Conservation (phyloP, 441 rosid genomes). For the Gossypium schwendimanii region DNA sequence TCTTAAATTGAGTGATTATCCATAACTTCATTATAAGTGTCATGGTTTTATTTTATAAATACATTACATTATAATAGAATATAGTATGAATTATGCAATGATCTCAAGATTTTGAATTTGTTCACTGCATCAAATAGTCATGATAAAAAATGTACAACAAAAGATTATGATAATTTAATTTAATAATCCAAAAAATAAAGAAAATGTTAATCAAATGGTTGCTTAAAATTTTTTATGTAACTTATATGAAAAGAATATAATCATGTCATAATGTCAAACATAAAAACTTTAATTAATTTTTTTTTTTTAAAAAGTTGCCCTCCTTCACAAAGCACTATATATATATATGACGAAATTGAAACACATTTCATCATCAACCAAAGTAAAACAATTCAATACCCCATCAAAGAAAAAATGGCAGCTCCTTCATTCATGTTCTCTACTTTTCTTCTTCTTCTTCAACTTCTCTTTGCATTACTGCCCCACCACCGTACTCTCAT, state of each 20-base stretch:
- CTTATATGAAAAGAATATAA: neutral
- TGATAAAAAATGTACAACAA: too few relatives aligned
- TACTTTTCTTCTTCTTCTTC: neutral
- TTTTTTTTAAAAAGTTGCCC: neutral
- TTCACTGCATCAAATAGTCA: too few relatives aligned
- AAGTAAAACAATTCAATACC: too few relatives aligned
- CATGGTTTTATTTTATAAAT: too few relatives aligned
- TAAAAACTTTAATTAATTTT: neutral
- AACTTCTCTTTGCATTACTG: slow-evolving; percentile 20
- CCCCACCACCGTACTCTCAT: slow-evolving; percentile 13
- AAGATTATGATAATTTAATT: too few relatives aligned
- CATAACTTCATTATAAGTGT: too few relatives aligned
- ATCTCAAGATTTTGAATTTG: too few relatives aligned
- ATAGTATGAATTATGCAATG: neutral
- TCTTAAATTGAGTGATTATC: too few relatives aligned
- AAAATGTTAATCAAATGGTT: neutral
- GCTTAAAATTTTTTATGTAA: too few relatives aligned
- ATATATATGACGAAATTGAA: neutral
- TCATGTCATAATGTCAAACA: neutral
- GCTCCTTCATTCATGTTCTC: neutral
- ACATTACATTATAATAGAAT: too few relatives aligned
- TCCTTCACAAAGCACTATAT: neutral
- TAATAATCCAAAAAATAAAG: too few relatives aligned
- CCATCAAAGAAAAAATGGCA: slow-evolving; percentile 1
- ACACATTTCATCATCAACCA: neutral